Base-by-base conservation (phyloP, 768 basidiomycete species). In the Termitomyces sp. region DNA sequence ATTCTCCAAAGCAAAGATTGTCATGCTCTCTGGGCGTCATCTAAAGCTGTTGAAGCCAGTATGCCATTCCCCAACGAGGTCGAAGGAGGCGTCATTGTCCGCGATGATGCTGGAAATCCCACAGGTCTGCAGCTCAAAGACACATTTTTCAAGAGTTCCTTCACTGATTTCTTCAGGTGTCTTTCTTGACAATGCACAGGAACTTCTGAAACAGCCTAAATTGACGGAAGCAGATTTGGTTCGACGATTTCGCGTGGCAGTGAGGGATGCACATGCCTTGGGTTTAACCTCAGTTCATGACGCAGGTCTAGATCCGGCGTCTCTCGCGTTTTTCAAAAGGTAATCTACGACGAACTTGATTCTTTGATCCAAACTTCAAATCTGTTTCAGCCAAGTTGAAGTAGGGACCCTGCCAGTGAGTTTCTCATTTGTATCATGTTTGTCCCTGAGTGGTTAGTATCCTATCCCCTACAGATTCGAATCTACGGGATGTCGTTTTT, bases 231-330 rank as follows among this genome's bases (percentile, higher is more conserved):
- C 73, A 34, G 86, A 90, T 64, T 77, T 93, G 48, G 67, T 83
- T 59, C 79, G 81, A 67, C 80, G 78, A 29, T 95, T 88, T 71
- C 76, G 79, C 48, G 75, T 80, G 40, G 82, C 91, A 7, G 83
- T 90, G 25, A 74, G 78, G 45, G 86, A 94, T 68, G 91, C 88
- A 10, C 78, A 92, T 51, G 74, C 82, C 2, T 74, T 80, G 57
- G 95, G 95, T 5, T 71, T 97, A 60, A 94, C 93, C 0, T 84
- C 88, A 1, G 84, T 97, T 43, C 94, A 96, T 69, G 95, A 97
- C 71, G 95, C 95, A 12, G 89, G 86, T 15, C 77, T 91, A 48
- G 76, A 83, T 60, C 86, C 88, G 20, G 73, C 72, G 12, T 89
- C 89, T n/a, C 76, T 94, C 48, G 80, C 80, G 2, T 92, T 96